These are phyloP conservation scores for Coemansia sp. DNA, from an alignment of 192 early-diverging fungal species.

Conservation along the genomic window DNA sequence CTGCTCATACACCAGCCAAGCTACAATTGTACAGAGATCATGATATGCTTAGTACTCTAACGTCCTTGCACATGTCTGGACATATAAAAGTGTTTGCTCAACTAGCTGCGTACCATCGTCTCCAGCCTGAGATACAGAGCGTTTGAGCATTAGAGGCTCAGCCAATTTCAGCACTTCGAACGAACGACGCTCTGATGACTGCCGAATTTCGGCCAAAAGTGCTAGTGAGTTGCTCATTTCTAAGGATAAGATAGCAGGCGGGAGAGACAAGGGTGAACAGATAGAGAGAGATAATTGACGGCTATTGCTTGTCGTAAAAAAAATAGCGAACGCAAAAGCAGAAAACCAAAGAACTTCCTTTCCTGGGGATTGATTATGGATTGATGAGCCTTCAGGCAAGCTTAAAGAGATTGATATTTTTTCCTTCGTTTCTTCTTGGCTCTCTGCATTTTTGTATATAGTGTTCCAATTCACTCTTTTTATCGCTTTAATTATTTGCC, in stretches of 20 bases:
- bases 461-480: neutral
- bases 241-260: neutral
- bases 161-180: constrained; percentile 47
- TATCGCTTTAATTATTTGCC: neutral
- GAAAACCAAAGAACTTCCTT: no score
- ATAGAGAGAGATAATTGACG: neutral
- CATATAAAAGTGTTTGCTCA: neutral
- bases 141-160: constrained; percentile 40
- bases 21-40: constrained; percentile 11
- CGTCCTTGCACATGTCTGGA: neutral
- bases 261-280: neutral
- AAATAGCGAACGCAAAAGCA: no score
- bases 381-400: no score
- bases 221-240: constrained; percentile 37
- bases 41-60: neutral
- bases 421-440: neutral
- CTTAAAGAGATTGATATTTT: neutral
- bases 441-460: neutral
- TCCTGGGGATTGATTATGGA: neutral
- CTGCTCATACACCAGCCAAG: constrained; percentile 81
- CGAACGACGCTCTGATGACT: constrained; percentile 52
- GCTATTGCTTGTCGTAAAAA: no score
- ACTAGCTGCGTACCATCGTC: constrained; percentile 23
- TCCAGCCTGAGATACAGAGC: constrained; percentile 14
- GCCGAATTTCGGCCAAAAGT: constrained; percentile 45